A percentile compares a stretch with the other conserved stretches of the same genome.
Conservation (phyloP, 2,329 filamentous ascomycete genomes). For the Fusarium buharicum region DNA sequence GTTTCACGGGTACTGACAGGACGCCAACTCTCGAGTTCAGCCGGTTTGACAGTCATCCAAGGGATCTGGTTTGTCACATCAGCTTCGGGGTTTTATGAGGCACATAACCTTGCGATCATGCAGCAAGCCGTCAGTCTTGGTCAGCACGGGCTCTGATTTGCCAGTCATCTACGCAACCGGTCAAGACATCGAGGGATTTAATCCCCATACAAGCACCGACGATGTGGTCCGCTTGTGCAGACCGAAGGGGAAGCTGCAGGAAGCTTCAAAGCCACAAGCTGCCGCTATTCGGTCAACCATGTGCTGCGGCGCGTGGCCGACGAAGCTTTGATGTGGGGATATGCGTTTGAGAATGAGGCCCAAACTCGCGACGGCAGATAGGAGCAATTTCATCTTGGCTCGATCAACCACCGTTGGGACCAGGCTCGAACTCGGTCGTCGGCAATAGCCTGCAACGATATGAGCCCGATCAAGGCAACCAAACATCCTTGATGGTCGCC, state of each 20-base stretch:
- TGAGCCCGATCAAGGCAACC: slow-evolving; percentile 36
- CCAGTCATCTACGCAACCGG: slow-evolving; percentile 30
- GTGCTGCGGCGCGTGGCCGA: slow-evolving; percentile 13
- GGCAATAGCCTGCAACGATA: background rate
- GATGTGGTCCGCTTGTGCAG: slow-evolving; percentile 35
- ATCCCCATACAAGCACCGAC: slow-evolving; percentile 32
- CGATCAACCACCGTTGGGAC: slow-evolving; percentile 26
- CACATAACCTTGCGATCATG: slow-evolving; percentile 40
- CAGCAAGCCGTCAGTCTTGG: slow-evolving; percentile 33
- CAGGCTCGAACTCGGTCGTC: slow-evolving; percentile 7
- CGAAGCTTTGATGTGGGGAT: slow-evolving; percentile 13
- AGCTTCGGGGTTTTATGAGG: slow-evolving; percentile 11
- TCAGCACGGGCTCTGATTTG: slow-evolving; percentile 33
- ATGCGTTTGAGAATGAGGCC: slow-evolving; percentile 31
- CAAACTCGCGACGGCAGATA: slow-evolving; percentile 18
- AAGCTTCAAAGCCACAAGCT: slow-evolving; percentile 26
- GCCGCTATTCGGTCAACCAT: slow-evolving; percentile 25
- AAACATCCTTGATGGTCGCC: slow-evolving; percentile 29
- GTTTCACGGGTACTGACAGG: too few species aligned
- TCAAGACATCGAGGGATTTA: slow-evolving; percentile 34
- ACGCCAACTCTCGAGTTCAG: too few species aligned
- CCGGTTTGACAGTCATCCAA: slow-evolving; percentile 12
- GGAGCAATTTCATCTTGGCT: slow-evolving; percentile 15
- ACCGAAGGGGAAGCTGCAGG: slow-evolving; percentile 39
- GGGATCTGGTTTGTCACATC: slow-evolving; percentile 12